Evolutionary conservation across 2,329 filamentous ascomycete genomes (phyloP).

Genomic region (Epichloe sp.): DNA sequence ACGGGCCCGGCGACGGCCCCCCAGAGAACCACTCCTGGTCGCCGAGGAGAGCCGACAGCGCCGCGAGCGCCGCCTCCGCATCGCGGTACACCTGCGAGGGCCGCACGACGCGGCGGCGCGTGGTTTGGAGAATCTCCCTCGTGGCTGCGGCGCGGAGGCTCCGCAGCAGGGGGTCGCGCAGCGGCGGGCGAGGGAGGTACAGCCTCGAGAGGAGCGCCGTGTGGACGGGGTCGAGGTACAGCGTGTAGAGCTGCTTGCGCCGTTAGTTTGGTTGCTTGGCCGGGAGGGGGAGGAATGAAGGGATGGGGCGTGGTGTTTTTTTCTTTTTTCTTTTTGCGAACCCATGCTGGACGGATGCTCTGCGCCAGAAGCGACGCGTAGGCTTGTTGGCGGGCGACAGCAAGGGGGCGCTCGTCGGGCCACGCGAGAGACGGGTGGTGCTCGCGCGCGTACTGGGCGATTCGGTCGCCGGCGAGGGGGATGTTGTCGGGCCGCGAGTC

Average conservation of each 20-base stretch:
- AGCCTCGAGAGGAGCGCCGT: slow-evolving; percentile 53
- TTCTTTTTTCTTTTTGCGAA: slow-evolving; percentile 21
- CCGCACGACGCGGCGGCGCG: slow-evolving; percentile 25
- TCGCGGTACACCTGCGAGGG: slow-evolving; percentile 26
- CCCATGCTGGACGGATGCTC: slow-evolving; percentile 75
- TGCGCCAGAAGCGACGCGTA: slow-evolving; percentile 69
- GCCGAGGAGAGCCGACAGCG: slow-evolving; percentile 30
- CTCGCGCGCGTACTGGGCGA: slow-evolving; percentile 55
- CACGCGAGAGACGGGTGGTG: slow-evolving; percentile 12
- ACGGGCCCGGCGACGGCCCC: slow-evolving; percentile 46
- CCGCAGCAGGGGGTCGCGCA: slow-evolving; percentile 46
- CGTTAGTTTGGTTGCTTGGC: not conserved
- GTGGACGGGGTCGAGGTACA: slow-evolving; percentile 66
- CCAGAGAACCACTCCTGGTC: slow-evolving; percentile 36
- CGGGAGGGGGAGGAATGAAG: not conserved
- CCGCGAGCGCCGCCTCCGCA: slow-evolving; percentile 31
- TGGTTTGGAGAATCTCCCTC: slow-evolving; percentile 56
- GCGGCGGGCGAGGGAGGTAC: slow-evolving; percentile 55
- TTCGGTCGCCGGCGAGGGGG: slow-evolving; percentile 42
- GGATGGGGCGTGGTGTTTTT: not conserved
- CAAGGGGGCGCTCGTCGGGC: slow-evolving; percentile 6
- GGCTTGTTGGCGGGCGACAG: slow-evolving; percentile 50
- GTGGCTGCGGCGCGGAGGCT: slow-evolving; percentile 63
- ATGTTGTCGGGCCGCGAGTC: slow-evolving; percentile 38
- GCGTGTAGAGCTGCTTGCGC: slow-evolving; percentile 48